phyloP scores from a whole-genome alignment of 202 grass and related monocot species.

The Zizania palustris region DNA sequence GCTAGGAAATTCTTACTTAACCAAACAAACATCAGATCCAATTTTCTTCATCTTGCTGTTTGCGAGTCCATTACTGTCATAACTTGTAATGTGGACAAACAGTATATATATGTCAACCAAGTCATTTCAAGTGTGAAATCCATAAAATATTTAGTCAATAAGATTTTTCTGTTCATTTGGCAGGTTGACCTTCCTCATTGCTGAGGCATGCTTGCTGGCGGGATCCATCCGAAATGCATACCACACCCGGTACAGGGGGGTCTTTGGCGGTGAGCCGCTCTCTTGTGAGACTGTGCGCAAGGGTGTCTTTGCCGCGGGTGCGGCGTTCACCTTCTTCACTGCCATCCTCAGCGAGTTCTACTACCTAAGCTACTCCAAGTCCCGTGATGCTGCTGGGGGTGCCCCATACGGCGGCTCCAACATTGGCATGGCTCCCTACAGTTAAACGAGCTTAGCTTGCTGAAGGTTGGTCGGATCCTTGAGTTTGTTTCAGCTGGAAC shows the following conservation, averaged over 20 bases:
- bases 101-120: not conserved
- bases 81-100: not conserved
- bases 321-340: constrained; percentile 90
- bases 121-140: constrained; percentile 15
- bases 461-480: constrained; percentile 24
- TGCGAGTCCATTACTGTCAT: not conserved
- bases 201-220: constrained; percentile 75
- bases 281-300: constrained; percentile 90
- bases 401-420: constrained; percentile 55
- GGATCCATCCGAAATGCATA: constrained; percentile 85
- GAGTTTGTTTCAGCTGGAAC: constrained; percentile 33
- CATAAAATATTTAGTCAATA: not conserved
- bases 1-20: no score
- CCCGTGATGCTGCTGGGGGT: constrained; percentile 49
- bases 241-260: constrained; percentile 85
- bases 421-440: constrained; percentile 75
- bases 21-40: not conserved
- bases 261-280: constrained; percentile 34
- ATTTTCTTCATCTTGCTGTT: not conserved
- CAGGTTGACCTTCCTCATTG: constrained; percentile 87
- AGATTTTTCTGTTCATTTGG: constrained; percentile 5
- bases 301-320: constrained; percentile 84
- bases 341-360: constrained; percentile 85
- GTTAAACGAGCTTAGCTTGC: constrained; percentile 36
- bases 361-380: constrained; percentile 75